phyloP scores from a whole-genome alignment of 371 early-diverging fungal species.

The Batrachochytrium dendrobatidis region DNA sequence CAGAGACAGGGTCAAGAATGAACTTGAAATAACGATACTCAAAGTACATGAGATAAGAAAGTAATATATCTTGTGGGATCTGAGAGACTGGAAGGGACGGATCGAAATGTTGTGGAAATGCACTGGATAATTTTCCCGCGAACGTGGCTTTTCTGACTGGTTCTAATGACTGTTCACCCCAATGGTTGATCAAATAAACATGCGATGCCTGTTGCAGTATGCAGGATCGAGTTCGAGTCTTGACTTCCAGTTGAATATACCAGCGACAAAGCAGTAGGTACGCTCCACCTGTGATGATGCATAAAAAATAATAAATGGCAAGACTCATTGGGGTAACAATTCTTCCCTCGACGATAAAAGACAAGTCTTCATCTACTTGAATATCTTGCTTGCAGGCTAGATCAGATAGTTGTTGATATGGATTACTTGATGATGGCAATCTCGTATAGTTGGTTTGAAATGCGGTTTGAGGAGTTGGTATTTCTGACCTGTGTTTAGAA shows the following conservation, averaged over 20 bases:
- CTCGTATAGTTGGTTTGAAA: no score
- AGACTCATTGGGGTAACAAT: slow-evolving; percentile 1
- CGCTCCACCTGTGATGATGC: slow-evolving; percentile 63
- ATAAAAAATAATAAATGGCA: slow-evolving; percentile 52
- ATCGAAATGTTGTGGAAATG: slow-evolving; percentile 21
- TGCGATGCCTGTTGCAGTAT: slow-evolving; percentile 59
- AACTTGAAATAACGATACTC: slow-evolving; percentile 79
- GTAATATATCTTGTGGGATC: background rate
- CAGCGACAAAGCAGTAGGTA: slow-evolving; percentile 73
- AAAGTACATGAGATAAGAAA: slow-evolving; percentile 34
- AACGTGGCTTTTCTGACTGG: slow-evolving; percentile 31
- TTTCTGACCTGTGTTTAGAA: no score
- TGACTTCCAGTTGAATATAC: slow-evolving; percentile 69
- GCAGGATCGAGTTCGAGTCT: slow-evolving; percentile 52
- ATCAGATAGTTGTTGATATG: background rate
- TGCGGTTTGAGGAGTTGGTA: no score
- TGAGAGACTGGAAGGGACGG: background rate
- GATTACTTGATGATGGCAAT: background rate
- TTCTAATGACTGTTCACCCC: slow-evolving; percentile 65
- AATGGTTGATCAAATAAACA: slow-evolving; percentile 68
- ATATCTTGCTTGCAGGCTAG: slow-evolving; percentile 25
- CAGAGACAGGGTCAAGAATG: slow-evolving; percentile 69
- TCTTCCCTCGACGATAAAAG: slow-evolving; percentile 61
- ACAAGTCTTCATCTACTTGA: slow-evolving; percentile 43
- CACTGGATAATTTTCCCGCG: slow-evolving; percentile 25